Base-by-base conservation (phyloP, 495 filamentous ascomycete species). In the Talaromyces proteolyticus region DNA sequence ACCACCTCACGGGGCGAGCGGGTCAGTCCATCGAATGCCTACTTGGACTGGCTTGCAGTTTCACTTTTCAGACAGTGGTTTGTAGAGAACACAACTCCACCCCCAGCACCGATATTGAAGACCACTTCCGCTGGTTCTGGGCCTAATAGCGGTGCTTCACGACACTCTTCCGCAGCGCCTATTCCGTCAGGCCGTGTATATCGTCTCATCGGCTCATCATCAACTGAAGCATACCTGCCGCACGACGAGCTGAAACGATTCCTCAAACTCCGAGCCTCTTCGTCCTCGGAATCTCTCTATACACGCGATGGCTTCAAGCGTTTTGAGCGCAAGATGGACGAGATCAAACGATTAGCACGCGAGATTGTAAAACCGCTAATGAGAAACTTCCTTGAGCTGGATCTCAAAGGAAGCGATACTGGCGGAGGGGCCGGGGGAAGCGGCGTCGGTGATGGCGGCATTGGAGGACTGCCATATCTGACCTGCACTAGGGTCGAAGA, bases 211-310 rank as follows among this genome's bases (percentile, higher is more conserved):
- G 86, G 86, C 16, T 75, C 77, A 0, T 59, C 72, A 0, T 76
- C 76, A 0, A 67, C 77, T 0, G 65, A 74, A 19, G 72, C 75
- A 5, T 96, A 95, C 60, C 79, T 96, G 0, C 60, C 74, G 2
- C 89, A 91, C 59, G 90, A 94, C 56, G 90, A 95, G 55, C 81
- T 91, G 55, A 95, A 95, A 64, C 79, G 81, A 21, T 95, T 95
- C 49, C 74, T 96, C 24, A 91, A 91, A 57, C 68, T 90, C 17
- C 68, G 70, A 34, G 68, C 72, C 1, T 72, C 70, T 8, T 58
- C 67, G 0, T 69, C 69, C 12, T 51, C 68, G 6, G 65, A 81
- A 69, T 53, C 86, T 70, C 22, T 88, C 16, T 91, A 74, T 79
- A 87, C 66, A 57, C 73, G 91, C 11, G 91, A 96, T 10, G 87